A percentile compares a stretch with the other conserved stretches of the same genome.
Conservation (phyloP, 352 stramenopile species). For the Phytophthora sp. region DNA sequence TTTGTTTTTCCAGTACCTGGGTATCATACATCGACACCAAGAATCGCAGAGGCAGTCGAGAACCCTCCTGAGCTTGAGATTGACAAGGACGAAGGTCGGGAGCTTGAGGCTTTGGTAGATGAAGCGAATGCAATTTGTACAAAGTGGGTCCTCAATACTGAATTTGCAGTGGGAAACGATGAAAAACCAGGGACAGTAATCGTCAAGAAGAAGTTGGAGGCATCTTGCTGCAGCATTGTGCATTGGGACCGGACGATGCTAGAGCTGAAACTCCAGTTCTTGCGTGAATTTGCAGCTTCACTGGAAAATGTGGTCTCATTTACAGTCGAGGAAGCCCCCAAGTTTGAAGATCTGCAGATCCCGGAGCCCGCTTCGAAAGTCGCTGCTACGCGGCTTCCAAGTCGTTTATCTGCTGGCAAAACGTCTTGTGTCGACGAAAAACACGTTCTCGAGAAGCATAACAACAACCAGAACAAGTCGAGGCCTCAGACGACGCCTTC, state of each 20-base stretch:
- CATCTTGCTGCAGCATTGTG: constrained; percentile 46
- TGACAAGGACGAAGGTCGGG: constrained; percentile 24
- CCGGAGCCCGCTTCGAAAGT: constrained; percentile 20
- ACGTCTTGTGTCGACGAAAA: constrained; percentile 19
- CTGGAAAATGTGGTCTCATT: constrained; percentile 44
- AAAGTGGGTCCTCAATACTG: constrained; percentile 58
- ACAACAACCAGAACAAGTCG: constrained; percentile 10
- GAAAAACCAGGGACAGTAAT: constrained; percentile 29
- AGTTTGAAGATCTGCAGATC: constrained; percentile 32
- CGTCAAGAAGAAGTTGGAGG: constrained; percentile 57
- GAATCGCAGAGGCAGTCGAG: constrained; percentile 38
- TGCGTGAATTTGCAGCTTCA: constrained; percentile 54
- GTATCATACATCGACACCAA: constrained; percentile 10
- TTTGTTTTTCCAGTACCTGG: constrained; percentile 29
- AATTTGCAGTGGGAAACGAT: constrained; percentile 39
- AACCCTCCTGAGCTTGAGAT: constrained; percentile 33
- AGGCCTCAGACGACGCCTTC: constrained; percentile 15
- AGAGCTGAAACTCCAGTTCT: constrained; percentile 49
- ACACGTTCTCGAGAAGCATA: neutral
- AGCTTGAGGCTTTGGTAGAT: constrained; percentile 42
- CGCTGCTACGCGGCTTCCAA: constrained; percentile 20
- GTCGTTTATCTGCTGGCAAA: constrained; percentile 8
- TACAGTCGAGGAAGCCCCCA: constrained; percentile 15
- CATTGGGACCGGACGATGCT: constrained; percentile 54
- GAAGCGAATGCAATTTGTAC: constrained; percentile 70